Evolutionary conservation across 768 basidiomycete species (phyloP).

Genomic region (Tremella mesenterica): DNA sequence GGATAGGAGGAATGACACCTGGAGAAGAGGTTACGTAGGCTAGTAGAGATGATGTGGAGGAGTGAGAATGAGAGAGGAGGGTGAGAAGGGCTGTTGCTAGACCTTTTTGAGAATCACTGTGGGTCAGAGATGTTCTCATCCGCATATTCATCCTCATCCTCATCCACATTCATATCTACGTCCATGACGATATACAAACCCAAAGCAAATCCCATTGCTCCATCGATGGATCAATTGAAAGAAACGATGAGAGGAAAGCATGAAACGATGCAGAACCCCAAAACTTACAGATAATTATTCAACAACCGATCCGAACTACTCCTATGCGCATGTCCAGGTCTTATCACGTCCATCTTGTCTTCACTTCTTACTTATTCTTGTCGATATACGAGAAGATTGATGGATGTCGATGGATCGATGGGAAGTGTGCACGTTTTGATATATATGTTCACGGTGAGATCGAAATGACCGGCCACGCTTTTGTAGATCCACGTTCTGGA

Average conservation of each 20-base stretch:
- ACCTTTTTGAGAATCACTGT: slow-evolving; percentile 39
- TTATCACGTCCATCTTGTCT: slow-evolving; percentile 39
- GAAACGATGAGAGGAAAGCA: not conserved
- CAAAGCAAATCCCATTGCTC: too few species aligned
- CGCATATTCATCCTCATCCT: too few species aligned
- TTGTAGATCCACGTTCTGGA: too few species aligned
- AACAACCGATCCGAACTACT: slow-evolving; percentile 41
- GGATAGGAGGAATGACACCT: slow-evolving; percentile 37
- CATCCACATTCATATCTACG: too few species aligned
- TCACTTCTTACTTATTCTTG: too few species aligned
- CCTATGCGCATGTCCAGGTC: slow-evolving; percentile 41
- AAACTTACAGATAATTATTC: slow-evolving; percentile 42
- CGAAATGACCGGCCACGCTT: too few species aligned
- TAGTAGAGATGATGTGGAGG: slow-evolving; percentile 43
- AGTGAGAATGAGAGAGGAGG: slow-evolving; percentile 43
- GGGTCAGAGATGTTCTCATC: slow-evolving; percentile 1
- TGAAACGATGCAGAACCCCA: not conserved
- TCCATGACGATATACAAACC: too few species aligned
- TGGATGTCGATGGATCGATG: too few species aligned
- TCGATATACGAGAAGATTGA: too few species aligned
- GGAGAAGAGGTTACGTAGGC: slow-evolving; percentile 44
- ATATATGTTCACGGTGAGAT: too few species aligned
- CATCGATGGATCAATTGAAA: not conserved
- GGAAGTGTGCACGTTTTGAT: too few species aligned
- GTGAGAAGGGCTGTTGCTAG: slow-evolving; percentile 39